Conservation (phyloP, 1,284 basidiomycete genomes). For the Rhodotorula sp. region DNA sequence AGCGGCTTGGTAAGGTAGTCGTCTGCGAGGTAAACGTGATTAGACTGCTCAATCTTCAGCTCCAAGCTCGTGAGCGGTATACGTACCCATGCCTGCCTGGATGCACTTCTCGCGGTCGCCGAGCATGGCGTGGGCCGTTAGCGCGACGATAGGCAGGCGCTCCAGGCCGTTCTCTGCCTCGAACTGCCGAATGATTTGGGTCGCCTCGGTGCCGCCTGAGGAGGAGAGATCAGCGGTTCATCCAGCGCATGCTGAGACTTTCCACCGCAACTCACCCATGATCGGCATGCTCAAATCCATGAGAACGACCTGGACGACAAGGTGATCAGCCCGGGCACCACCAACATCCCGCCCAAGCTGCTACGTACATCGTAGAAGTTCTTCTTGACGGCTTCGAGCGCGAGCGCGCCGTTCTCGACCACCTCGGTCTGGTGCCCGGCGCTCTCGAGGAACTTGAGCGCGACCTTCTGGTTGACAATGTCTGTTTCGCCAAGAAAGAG, state of each 20-base stretch:
- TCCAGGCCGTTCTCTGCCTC: slow-evolving; percentile 73
- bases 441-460: slow-evolving; percentile 95
- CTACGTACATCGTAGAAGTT: slow-evolving; percentile 62
- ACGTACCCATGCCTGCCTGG: slow-evolving; percentile 64
- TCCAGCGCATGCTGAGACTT: too few relatives aligned
- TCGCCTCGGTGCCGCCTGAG: slow-evolving; percentile 61
- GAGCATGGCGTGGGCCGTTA: slow-evolving; percentile 72
- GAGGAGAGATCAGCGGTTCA: too few relatives aligned
- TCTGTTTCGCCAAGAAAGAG: slow-evolving; percentile 49
- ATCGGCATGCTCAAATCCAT: slow-evolving; percentile 99
- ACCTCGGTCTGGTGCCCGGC: slow-evolving; percentile 96
- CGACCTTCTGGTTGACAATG: slow-evolving; percentile 94
- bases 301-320: slow-evolving; percentile 53
- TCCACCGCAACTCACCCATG: slow-evolving; percentile 63
- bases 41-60: not conserved
- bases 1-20: slow-evolving; percentile 57
- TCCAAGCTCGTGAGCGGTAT: too few relatives aligned
- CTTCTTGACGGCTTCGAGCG: slow-evolving; percentile 83
- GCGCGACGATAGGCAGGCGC: slow-evolving; percentile 88
- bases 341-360: slow-evolving; percentile 54
- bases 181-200: slow-evolving; percentile 66
- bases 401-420: slow-evolving; percentile 92
- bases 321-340: not conserved
- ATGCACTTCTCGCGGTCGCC: slow-evolving; percentile 91
- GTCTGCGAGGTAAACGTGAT: slow-evolving; percentile 42